A percentile compares a stretch with the other conserved stretches of the same genome.
These are phyloP conservation scores for Fusarium zealandicum DNA, from an alignment of 2,329 filamentous ascomycete species.

Conservation along the genomic window DNA sequence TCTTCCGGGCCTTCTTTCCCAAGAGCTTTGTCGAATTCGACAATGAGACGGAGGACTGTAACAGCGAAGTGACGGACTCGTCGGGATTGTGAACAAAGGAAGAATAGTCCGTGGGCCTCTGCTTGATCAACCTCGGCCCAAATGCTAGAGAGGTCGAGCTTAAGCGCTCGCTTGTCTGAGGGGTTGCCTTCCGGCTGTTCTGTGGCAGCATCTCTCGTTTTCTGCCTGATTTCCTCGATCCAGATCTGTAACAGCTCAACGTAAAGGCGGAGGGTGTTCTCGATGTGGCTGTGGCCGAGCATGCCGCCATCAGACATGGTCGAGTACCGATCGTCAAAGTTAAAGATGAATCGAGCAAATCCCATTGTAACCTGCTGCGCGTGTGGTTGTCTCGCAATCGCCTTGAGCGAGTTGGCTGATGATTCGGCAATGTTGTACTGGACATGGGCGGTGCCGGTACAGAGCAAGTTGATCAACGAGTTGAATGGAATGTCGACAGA, in stretches of 20 bases:
- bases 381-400: slow-evolving; percentile 90
- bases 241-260: slow-evolving; percentile 94
- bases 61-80: slow-evolving; percentile 90
- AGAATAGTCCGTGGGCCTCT: slow-evolving; percentile 95
- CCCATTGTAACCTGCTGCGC: slow-evolving; percentile 96
- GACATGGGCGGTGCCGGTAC: slow-evolving; percentile 95
- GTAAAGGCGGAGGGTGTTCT: slow-evolving; percentile 90
- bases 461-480: slow-evolving; percentile 90
- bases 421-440: slow-evolving; percentile 91
- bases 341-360: slow-evolving; percentile 97
- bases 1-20: slow-evolving; percentile 69
- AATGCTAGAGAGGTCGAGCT: slow-evolving; percentile 85
- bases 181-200: slow-evolving; percentile 69
- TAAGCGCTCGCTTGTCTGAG: slow-evolving; percentile 74
- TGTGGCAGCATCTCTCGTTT: slow-evolving; percentile 74
- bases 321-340: slow-evolving; percentile 95
- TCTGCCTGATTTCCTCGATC: slow-evolving; percentile 95
- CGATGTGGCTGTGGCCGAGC: slow-evolving; percentile 91
- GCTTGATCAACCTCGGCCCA: slow-evolving; percentile 96
- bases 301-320: slow-evolving; percentile 98
- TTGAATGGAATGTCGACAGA: slow-evolving; percentile 92
- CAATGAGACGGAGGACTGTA: slow-evolving; percentile 88
- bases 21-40: slow-evolving; percentile 89
- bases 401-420: slow-evolving; percentile 91
- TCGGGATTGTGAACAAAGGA: slow-evolving; percentile 93